Evolutionary conservation across 148 eudicot species (phyloP).

Genomic region (Limonium bicolor): DNA sequence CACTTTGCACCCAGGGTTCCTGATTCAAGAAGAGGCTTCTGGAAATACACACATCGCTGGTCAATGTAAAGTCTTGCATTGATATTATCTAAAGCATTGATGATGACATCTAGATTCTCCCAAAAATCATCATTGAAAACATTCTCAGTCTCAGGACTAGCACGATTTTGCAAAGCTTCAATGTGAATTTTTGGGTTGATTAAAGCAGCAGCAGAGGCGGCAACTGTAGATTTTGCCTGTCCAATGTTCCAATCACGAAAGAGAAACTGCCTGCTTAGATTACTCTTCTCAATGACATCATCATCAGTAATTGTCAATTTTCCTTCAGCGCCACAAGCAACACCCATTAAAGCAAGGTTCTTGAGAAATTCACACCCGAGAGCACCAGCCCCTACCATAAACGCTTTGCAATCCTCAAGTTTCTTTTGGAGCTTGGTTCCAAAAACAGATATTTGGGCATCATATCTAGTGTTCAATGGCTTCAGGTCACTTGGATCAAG

Average conservation of each 20-base stretch:
- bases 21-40: constrained; percentile 62
- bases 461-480: constrained; percentile 61
- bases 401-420: constrained; percentile 47
- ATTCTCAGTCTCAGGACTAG: constrained; percentile 59
- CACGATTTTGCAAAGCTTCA: constrained; percentile 75
- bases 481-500: constrained; percentile 41
- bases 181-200: constrained; percentile 39
- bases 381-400: constrained; percentile 71
- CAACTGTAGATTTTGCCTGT: constrained; percentile 69
- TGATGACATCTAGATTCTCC: constrained; percentile 49
- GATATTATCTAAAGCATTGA: constrained; percentile 65
- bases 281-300: constrained; percentile 75
- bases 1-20: constrained; percentile 72
- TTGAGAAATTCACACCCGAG: constrained; percentile 66
- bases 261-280: constrained; percentile 67
- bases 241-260: constrained; percentile 82
- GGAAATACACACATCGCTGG: constrained; percentile 62
- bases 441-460: constrained; percentile 72
- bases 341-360: constrained; percentile 69
- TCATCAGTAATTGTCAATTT: constrained; percentile 67
- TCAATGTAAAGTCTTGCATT: constrained; percentile 73
- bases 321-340: constrained; percentile 47
- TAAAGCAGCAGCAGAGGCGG: constrained; percentile 49
- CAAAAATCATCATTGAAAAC: constrained; percentile 61
- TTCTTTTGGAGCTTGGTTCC: constrained; percentile 63